Conservation (phyloP, 441 rosid species). For the Syzygium malaccense region DNA sequence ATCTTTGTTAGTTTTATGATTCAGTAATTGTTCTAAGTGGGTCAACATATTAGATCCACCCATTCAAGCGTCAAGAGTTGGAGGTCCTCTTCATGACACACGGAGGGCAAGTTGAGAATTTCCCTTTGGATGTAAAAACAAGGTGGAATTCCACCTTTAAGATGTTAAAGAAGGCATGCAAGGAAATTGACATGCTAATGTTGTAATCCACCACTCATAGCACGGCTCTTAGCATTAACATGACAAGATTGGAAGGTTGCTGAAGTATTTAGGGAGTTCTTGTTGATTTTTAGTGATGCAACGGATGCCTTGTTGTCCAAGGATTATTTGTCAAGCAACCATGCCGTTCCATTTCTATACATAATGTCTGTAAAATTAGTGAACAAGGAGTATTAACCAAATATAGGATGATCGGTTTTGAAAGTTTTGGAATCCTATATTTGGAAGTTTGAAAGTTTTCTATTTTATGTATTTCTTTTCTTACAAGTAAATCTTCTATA, state of each 20-base stretch:
- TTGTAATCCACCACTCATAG: background rate
- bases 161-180: background rate
- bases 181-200: background rate
- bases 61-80: background rate
- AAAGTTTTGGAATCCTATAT: too few species aligned
- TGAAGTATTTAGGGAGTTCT: too few species aligned
- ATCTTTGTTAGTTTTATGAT: background rate
- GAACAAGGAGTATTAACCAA: background rate
- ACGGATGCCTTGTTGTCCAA: background rate
- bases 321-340: background rate
- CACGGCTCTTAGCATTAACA: background rate
- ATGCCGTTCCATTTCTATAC: background rate
- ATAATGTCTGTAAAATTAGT: too few species aligned
- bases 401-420: too few species aligned
- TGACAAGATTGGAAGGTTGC: background rate
- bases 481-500: too few species aligned
- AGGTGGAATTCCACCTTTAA: background rate
- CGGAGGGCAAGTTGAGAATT: background rate
- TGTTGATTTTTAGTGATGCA: background rate
- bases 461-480: too few species aligned
- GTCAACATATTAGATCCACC: background rate
- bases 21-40: background rate
- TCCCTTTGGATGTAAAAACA: too few species aligned
- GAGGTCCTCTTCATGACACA: too few species aligned
- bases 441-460: too few species aligned